Conservation (phyloP, 1,284 basidiomycete species). For the Ceratorhiza oryzae-sativae region DNA sequence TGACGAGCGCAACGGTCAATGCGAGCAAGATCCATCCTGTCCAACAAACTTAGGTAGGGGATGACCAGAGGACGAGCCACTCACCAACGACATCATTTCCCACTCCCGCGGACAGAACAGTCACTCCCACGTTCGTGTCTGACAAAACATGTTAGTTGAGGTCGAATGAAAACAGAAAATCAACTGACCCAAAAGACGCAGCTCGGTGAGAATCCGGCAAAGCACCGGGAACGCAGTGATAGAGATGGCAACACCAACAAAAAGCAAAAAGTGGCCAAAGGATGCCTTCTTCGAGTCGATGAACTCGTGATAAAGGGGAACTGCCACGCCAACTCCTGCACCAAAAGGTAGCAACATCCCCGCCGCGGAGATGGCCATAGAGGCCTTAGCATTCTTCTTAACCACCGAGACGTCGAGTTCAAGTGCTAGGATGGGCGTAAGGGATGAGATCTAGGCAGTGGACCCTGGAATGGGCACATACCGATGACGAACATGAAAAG, state of each 20-base stretch:
- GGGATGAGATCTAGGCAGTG: neutral
- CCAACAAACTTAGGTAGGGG: conserved; percentile 57
- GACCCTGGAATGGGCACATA: conserved; percentile 56
- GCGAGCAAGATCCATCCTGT: conserved; percentile 77
- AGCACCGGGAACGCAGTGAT: conserved; percentile 93
- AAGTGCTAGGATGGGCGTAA: conserved; percentile 1
- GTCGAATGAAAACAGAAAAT: conserved; percentile 50
- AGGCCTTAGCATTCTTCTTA: conserved; percentile 57
- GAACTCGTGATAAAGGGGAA: conserved; percentile 69
- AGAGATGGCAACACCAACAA: conserved; percentile 75
- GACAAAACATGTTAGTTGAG: conserved; percentile 57
- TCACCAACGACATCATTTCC: conserved; percentile 71
- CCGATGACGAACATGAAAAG: conserved; percentile 92
- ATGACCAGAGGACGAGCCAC: conserved; percentile 47
- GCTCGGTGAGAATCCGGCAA: conserved; percentile 59
- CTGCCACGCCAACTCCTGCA: conserved; percentile 67
- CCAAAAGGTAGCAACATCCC: conserved; percentile 71
- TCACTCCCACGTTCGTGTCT: conserved; percentile 70
- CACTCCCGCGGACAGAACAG: conserved; percentile 72
- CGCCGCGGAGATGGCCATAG: conserved; percentile 59
- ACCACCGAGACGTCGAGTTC: conserved; percentile 77
- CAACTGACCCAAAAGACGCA: conserved; percentile 58
- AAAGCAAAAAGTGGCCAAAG: conserved; percentile 74
- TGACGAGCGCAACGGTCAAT: conserved; percentile 88
- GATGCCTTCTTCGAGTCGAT: conserved; percentile 58